Evolutionary conservation across 176 grass and related monocot species (phyloP).

Genomic region (Neostapfia colusana): DNA sequence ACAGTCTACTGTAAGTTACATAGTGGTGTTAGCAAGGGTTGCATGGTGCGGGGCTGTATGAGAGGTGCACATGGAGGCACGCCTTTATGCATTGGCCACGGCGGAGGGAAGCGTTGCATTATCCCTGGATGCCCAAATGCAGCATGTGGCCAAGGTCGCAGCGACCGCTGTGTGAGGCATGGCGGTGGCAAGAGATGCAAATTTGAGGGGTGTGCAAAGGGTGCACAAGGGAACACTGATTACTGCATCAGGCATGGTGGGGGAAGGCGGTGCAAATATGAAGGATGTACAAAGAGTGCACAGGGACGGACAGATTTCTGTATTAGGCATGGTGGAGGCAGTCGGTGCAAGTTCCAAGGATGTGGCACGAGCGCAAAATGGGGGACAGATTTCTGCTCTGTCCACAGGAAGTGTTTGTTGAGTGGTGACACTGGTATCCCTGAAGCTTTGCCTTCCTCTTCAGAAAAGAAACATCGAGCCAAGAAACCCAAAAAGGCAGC

Average conservation of each 20-base stretch:
- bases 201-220: slow-evolving; percentile 50
- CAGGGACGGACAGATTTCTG: slow-evolving; percentile 52
- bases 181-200: slow-evolving; percentile 53
- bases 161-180: slow-evolving; percentile 49
- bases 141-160: slow-evolving; percentile 48
- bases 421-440: slow-evolving; percentile 19
- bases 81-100: slow-evolving; percentile 55
- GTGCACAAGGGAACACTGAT: slow-evolving; percentile 52
- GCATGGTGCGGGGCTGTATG: slow-evolving; percentile 42
- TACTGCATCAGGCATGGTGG: slow-evolving; percentile 56
- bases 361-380: slow-evolving; percentile 45
- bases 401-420: slow-evolving; percentile 36
- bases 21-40: slow-evolving; percentile 38
- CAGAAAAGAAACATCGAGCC: slow-evolving; percentile 15
- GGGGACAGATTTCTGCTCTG: slow-evolving; percentile 43
- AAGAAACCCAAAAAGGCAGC: slow-evolving; percentile 36
- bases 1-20: slow-evolving; percentile 47
- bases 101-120: slow-evolving; percentile 51
- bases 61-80: slow-evolving; percentile 55
- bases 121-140: slow-evolving; percentile 51
- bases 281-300: slow-evolving; percentile 55
- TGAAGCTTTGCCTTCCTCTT: slow-evolving; percentile 24
- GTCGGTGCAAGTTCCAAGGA: slow-evolving; percentile 43
- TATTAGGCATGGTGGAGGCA: slow-evolving; percentile 54
- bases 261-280: slow-evolving; percentile 50